Conservation (phyloP, 148 eudicot species). For the Fallopia convolvulus region DNA sequence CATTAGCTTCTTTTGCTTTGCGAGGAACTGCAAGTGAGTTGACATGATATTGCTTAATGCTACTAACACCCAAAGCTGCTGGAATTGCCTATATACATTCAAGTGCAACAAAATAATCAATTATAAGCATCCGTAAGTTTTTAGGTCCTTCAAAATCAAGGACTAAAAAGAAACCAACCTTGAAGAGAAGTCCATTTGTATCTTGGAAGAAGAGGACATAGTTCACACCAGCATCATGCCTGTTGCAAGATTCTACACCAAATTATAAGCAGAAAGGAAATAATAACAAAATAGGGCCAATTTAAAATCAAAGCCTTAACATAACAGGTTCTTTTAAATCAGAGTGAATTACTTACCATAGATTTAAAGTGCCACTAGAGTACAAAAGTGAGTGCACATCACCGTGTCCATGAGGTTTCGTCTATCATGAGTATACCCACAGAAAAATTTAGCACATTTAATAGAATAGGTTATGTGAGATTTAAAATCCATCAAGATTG, state of each 20-base stretch:
- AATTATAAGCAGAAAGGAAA: not conserved
- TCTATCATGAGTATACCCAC: constrained; percentile 26
- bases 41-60: constrained; percentile 74
- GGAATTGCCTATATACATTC: constrained; percentile 75
- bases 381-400: constrained; percentile 94
- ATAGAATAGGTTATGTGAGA: not conserved
- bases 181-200: constrained; percentile 95
- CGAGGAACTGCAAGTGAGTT: constrained; percentile 98
- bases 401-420: constrained; percentile 99
- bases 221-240: constrained; percentile 83
- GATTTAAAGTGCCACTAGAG: constrained; percentile 69
- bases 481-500: not conserved
- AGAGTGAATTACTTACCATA: constrained; percentile 40
- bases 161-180: constrained; percentile 36
- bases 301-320: not conserved
- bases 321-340: not conserved
- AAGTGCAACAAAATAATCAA: constrained; percentile 3
- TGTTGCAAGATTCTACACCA: constrained; percentile 16
- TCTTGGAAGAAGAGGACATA: constrained; percentile 97
- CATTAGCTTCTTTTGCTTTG: constrained; percentile 99
- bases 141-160: not conserved
- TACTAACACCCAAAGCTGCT: constrained; percentile 85
- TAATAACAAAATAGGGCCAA: not conserved
- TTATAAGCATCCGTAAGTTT: not conserved
- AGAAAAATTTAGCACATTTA: not conserved